These are phyloP conservation scores for Brassica balearica DNA, from an alignment of 441 rosid species.

Conservation along the genomic window DNA sequence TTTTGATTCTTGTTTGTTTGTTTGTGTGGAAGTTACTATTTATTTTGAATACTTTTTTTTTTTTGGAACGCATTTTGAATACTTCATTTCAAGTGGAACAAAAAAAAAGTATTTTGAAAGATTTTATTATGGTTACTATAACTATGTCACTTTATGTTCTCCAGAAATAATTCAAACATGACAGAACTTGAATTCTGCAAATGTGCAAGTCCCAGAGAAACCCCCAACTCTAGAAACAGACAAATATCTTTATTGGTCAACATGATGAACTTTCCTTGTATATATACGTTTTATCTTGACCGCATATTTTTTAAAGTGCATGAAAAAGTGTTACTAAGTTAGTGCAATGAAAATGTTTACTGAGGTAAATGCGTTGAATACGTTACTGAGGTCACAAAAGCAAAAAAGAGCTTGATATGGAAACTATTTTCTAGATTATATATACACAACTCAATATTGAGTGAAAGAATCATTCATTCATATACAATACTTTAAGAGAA, in stretches of 20 bases:
- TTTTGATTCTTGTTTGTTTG: too few species aligned
- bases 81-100: background rate
- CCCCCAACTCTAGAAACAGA: background rate
- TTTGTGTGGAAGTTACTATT: background rate
- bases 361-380: background rate
- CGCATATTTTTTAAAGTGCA: background rate
- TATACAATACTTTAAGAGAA: background rate
- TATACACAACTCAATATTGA: background rate
- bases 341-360: background rate
- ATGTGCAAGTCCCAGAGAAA: constrained; percentile 5
- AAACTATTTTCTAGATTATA: background rate
- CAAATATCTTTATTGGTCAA: background rate
- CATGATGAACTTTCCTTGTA: background rate
- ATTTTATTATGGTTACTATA: background rate
- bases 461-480: background rate
- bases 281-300: constrained; percentile 7
- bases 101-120: background rate
- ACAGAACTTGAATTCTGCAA: background rate
- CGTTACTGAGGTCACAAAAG: background rate
- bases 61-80: background rate
- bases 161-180: background rate
- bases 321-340: background rate
- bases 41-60: background rate
- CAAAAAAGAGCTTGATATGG: background rate
- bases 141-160: background rate